Evolutionary conservation across 371 early-diverging fungal genomes (phyloP).

Genomic region (Cokeromyces recurvatus): DNA sequence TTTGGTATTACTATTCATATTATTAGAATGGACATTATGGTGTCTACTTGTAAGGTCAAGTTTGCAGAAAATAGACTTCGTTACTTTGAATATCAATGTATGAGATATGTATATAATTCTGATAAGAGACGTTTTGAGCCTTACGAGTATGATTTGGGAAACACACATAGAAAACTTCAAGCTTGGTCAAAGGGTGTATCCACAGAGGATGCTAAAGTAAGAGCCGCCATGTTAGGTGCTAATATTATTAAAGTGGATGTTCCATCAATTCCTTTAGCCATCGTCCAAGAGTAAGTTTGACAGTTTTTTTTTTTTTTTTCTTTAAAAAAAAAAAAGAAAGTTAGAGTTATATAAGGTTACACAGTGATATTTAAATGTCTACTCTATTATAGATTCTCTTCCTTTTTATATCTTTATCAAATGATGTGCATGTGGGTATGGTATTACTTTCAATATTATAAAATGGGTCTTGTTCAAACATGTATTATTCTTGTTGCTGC

Average conservation of each 20-base stretch:
- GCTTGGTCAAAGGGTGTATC: constrained; percentile 46
- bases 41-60: constrained; percentile 39
- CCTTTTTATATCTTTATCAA: constrained; percentile 73
- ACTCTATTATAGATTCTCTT: constrained; percentile 50
- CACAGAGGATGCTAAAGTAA: constrained; percentile 40
- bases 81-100: constrained; percentile 71
- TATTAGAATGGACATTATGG: constrained; percentile 26
- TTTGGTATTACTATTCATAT: not conserved
- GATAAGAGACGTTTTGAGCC: constrained; percentile 46
- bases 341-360: no score
- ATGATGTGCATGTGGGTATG: constrained; percentile 67
- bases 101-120: constrained; percentile 61
- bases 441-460: constrained; percentile 65
- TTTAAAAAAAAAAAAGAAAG: no score
- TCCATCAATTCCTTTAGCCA: constrained; percentile 38
- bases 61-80: constrained; percentile 41
- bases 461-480: constrained; percentile 66
- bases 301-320: no score
- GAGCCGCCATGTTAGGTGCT: constrained; percentile 54
- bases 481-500: constrained; percentile 61
- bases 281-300: constrained; percentile 51
- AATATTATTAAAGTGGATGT: constrained; percentile 62
- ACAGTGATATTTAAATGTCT: no score
- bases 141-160: constrained; percentile 50
- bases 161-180: constrained; percentile 40